Base-by-base conservation (phyloP, 192 early-diverging fungal genomes). In the Rhizophagus prolifer region DNA sequence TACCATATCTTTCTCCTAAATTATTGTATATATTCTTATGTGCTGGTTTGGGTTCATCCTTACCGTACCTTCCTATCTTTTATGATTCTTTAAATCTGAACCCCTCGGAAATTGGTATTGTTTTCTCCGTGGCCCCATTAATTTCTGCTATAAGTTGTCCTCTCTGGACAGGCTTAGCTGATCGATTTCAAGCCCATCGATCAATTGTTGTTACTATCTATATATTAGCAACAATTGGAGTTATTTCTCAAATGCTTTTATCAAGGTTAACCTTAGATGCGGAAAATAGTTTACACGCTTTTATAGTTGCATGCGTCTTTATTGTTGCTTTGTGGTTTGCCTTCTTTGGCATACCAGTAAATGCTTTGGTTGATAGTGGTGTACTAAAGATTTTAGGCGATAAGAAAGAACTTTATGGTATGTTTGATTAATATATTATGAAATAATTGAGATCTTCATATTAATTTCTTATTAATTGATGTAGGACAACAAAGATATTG, bases 141-240 rank as follows among this genome's bases (percentile, higher is more conserved):
- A 78, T 85, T 46, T 81, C 84, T 23, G 84, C 84, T 26, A 64
- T 85, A 25, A 82, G 82, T 8, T 85, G 84, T 81, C 84, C 84
- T 0, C 74, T 85, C 16, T 85, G 84, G 84, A 80, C 84, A 26
- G 72, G 80, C 1, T 64, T 85, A 9, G 84, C 84, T 2, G 84
- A 85, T 58, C 81, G 80, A 66, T 81, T 80, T n/a, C 79, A 81
- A 34, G 77, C 82, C 3, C 84, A 85, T 60, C 21, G 79, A 21
- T 81, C 75, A 28, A 85, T 85, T 16, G 81, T 85, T 78, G 80
- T 80, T 50, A 69, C 81, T 21, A 78, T 83, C 8, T 82, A 85
- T 46, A 80, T 77, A 10, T 71, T 81, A 23, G 84, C 84, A 0
- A 83, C 82, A 0, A 26, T 82, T 1, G 76, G 80, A 6, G 79